Base-by-base conservation (phyloP, 345 rosid genomes). In the Raphanus raphanistrum region DNA sequence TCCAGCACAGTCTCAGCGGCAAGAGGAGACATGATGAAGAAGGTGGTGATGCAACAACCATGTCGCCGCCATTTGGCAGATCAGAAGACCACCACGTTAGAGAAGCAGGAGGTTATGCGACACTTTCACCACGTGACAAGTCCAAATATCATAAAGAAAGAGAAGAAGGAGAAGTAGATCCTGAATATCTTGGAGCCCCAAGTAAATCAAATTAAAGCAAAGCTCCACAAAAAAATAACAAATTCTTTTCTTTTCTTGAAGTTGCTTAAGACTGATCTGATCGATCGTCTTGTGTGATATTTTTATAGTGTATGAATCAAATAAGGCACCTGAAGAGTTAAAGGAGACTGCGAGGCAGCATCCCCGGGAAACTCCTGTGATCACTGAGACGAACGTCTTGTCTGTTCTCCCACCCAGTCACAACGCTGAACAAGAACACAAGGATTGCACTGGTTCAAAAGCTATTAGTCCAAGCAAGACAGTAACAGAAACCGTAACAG, bases 151-250 rank as follows among this genome's bases (percentile, higher is more conserved):
- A 59, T 59, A 71, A 80, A 70, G 9, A 3, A 35, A 65, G 21
- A 16, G 89, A 88, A 41, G 64, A 35, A 71, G 13, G 4, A 41
- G 48, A 41, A 41, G 38, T 5, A 33, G 43, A 36, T 76, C 84
- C 90, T 27, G 94, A 91, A 73, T 82, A 87, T 52, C 84, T 87
- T 55, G 94, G 90, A 80, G 91, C 97, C 2, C 97, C 94, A 82
- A 86, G 94, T 91, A 88, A 72, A 69, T 36, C 11, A 36, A 33
- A 33, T 35, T 35, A 35, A 35, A 35, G 25, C 26, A 17, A 36
- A 12, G 35, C n/a, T 68, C 43, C 41, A 38, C 2, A 38, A 38
- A 21, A 33, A 6, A 35, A 61, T 62, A 52, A 32, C 41, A 10
- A 3, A 12, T 6, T 11, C 59, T 9, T 4, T 29, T 1, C 3